phyloP scores from a whole-genome alignment of 1,284 basidiomycete species.

The Paramarasmius palmivorus region DNA sequence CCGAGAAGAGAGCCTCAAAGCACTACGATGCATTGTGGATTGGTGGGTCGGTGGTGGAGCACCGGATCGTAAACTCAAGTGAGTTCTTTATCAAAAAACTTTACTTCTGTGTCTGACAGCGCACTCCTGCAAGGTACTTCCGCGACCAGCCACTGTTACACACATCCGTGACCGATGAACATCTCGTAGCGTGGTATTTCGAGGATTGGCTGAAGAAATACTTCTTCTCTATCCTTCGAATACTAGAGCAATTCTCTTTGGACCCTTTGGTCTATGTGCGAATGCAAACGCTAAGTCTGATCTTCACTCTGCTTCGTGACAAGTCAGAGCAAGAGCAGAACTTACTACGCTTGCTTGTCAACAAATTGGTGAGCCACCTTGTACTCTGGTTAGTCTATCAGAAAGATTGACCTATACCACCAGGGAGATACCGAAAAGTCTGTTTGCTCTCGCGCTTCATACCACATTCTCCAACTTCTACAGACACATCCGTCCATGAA shows the following conservation, averaged over 20 bases:
- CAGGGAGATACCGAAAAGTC: conserved; percentile 90
- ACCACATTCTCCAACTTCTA: conserved; percentile 87
- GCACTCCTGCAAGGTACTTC: conserved; percentile 66
- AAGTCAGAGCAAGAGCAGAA: conserved; percentile 99
- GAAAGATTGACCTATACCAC: conserved; percentile 6
- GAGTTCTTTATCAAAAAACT: conserved; percentile 26
- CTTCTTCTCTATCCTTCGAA: conserved; percentile 91
- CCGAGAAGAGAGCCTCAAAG: conserved; percentile 89
- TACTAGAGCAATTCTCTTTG: conserved; percentile 85
- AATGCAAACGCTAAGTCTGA: conserved; percentile 75
- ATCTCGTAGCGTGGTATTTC: conserved; percentile 86
- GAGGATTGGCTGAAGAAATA: conserved; percentile 98
- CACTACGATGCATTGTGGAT: conserved; percentile 89
- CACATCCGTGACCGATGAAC: conserved; percentile 68
- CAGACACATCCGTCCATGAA: conserved; percentile 97
- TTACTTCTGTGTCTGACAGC: conserved; percentile 1
- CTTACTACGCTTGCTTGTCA: conserved; percentile 87
- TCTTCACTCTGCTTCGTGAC: conserved; percentile 80
- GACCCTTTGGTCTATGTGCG: conserved; percentile 91
- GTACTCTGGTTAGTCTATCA: neutral
- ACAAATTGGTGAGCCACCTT: conserved; percentile 76
- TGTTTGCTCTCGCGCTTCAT: conserved; percentile 88
- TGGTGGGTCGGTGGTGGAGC: conserved; percentile 96
- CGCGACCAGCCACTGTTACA: conserved; percentile 86
- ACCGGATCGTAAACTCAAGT: conserved; percentile 82